Evolutionary conservation across 192 early-diverging fungal genomes (phyloP), one percentile per base, ranked within the genome.

Genomic region (Cetraspora pellucida): DNA sequence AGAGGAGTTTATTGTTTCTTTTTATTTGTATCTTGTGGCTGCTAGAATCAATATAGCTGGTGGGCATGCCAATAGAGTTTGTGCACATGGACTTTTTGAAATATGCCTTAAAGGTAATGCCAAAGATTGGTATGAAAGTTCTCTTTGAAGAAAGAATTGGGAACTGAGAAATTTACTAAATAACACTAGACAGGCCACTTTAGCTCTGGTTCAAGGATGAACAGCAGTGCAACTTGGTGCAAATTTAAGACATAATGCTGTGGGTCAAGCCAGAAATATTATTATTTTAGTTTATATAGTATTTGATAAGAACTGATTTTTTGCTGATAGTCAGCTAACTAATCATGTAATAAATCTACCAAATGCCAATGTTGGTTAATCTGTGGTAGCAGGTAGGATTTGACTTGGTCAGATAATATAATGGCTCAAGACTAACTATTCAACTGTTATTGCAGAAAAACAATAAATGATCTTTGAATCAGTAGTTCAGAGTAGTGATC

Each of bases 121-220:
- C 10, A 49, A 69, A 69, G 66, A 69, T 49, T 69, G 46, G 46
- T 69, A 69, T 69, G 46, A 50, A 69, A 69, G 17, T 2, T 49
- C 10, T 21, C 0, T 69, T 23, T 4, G 46, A 19, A 49, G 27
- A 13, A 69, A 69, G 49, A 69, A 69, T 49, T 69, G 43, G 43
- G 66, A 69, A 69, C 49, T 69, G 21, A 10, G 28, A 69, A 69
- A 69, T 52, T 23, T 69, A 30, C 17, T 16, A 2, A n/a, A 46
- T 27, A 69, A 69, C 49, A 47, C 13, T 23, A n/a, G n/a, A 17
- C 17, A 23, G 43, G 66, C 66, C 2, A 45, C 45, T 69, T 28
- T 63, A 63, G 30, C 10, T 37, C 45, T 49, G 11, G 17, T 47
- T 30, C 17, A 17, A 30, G 21, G 28, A 30, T 47, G 66, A 69